Conservation (phyloP, 345 rosid genomes). For the Eucalyptus pauciflora region DNA sequence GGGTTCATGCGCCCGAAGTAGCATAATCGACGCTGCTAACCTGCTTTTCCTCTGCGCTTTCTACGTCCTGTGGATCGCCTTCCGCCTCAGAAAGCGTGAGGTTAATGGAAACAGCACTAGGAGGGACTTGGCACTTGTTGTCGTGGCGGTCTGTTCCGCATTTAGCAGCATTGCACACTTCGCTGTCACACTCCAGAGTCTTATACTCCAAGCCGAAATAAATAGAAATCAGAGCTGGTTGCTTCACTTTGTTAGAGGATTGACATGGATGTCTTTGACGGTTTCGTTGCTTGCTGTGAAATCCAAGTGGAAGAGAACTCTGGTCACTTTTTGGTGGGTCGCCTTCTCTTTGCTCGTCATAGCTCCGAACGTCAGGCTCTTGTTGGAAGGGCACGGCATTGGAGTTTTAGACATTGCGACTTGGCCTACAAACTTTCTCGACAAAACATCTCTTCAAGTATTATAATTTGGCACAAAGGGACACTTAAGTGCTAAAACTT, state of each 20-base stretch:
- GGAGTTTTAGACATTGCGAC: not conserved
- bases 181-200: conserved; percentile 20
- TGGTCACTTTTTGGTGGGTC: conserved; percentile 56
- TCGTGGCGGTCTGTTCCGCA: conserved; percentile 29
- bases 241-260: conserved; percentile 31
- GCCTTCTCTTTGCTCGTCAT: conserved; percentile 33
- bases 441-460: too few species aligned
- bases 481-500: too few species aligned
- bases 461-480: too few species aligned
- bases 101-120: not conserved
- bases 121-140: conserved; percentile 26
- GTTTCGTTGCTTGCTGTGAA: conserved; percentile 43
- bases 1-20: conserved; percentile 51
- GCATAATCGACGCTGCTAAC: conserved; percentile 42
- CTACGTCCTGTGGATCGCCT: conserved; percentile 30
- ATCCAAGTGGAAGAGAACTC: conserved; percentile 23
- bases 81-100: conserved; percentile 6
- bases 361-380: conserved; percentile 20
- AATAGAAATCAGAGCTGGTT: conserved; percentile 7
- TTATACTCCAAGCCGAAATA: not conserved
- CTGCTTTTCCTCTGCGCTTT: conserved; percentile 42
- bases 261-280: conserved; percentile 53
- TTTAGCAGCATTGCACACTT: conserved; percentile 24
- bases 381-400: conserved; percentile 14
- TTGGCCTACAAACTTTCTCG: conserved; percentile 4